A percentile compares a stretch with the other conserved stretches of the same genome.
Evolutionary conservation across 768 basidiomycete species (phyloP).

Genomic region (Obba rivulosa): DNA sequence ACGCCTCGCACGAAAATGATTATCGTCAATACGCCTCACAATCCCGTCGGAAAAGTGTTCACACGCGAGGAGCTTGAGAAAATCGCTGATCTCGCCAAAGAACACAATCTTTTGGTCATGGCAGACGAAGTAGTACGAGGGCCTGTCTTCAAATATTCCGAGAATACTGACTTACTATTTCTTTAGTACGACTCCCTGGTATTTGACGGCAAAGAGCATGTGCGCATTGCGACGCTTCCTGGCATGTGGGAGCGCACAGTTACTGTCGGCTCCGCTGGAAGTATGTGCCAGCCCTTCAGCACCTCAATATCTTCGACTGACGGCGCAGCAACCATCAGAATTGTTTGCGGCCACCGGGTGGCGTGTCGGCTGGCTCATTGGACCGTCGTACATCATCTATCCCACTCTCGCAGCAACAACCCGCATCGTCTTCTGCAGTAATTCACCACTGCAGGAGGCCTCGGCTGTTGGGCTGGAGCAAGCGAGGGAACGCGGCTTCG

Average conservation of each 20-base stretch:
- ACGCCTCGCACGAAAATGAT: conserved; percentile 91
- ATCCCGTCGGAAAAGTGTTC: conserved; percentile 97
- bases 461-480: conserved; percentile 82
- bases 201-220: conserved; percentile 80
- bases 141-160: no score
- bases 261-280: conserved; percentile 90
- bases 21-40: conserved; percentile 93
- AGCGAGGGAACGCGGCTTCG: conserved; percentile 68
- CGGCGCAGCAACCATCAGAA: conserved; percentile 50
- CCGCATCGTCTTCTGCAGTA: conserved; percentile 91
- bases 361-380: conserved; percentile 96
- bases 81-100: conserved; percentile 83
- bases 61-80: conserved; percentile 72
- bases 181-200: conserved; percentile 94
- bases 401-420: conserved; percentile 88
- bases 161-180: not conserved
- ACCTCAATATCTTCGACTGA: no score
- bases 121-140: conserved; percentile 83
- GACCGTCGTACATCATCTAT: conserved; percentile 69
- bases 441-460: conserved; percentile 92
- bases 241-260: conserved; percentile 99
- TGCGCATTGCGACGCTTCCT: conserved; percentile 88
- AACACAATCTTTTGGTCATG: conserved; percentile 89
- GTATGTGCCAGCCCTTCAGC: conserved; percentile 39
- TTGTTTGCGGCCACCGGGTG: conserved; percentile 95